phyloP scores from a whole-genome alignment of 305 asterid genomes.

The Solanum hybrid region DNA sequence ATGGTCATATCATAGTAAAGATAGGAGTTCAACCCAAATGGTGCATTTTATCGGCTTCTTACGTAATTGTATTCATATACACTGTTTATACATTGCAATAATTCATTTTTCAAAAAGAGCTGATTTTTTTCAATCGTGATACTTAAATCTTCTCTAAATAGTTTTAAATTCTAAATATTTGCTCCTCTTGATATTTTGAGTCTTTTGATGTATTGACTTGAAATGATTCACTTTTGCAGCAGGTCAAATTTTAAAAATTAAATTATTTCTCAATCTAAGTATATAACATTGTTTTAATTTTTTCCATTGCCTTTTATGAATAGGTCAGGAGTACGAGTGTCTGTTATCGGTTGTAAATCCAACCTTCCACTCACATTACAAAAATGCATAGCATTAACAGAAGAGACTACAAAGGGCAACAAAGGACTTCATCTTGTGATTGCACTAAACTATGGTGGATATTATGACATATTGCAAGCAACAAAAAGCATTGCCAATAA shows the following conservation, averaged over 20 bases:
- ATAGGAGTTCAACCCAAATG: too few relatives aligned
- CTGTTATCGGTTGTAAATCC: constrained; percentile 13
- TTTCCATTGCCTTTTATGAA: not conserved
- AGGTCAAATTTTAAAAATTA: not conserved
- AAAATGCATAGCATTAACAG: not conserved
- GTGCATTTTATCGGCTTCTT: too few relatives aligned
- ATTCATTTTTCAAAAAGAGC: not conserved
- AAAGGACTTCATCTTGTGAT: not conserved
- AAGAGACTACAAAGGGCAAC: constrained; percentile 5
- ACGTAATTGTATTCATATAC: too few relatives aligned
- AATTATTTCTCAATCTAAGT: not conserved
- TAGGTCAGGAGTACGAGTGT: constrained; percentile 1
- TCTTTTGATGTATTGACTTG: not conserved
- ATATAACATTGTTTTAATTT: not conserved
- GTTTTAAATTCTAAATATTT: too few relatives aligned
- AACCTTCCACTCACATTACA: not conserved
- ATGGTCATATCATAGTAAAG: too few relatives aligned
- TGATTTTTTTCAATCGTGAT: not conserved
- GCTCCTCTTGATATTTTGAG: not conserved
- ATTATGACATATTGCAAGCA: constrained; percentile 23
- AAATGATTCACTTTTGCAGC: too few relatives aligned
- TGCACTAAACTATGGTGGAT: constrained; percentile 17
- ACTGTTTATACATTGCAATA: too few relatives aligned
- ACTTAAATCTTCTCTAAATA: not conserved
- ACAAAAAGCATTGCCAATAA: constrained; percentile 9